phyloP scores from a whole-genome alignment of 345 rosid species.

The Jatropha curcas region DNA sequence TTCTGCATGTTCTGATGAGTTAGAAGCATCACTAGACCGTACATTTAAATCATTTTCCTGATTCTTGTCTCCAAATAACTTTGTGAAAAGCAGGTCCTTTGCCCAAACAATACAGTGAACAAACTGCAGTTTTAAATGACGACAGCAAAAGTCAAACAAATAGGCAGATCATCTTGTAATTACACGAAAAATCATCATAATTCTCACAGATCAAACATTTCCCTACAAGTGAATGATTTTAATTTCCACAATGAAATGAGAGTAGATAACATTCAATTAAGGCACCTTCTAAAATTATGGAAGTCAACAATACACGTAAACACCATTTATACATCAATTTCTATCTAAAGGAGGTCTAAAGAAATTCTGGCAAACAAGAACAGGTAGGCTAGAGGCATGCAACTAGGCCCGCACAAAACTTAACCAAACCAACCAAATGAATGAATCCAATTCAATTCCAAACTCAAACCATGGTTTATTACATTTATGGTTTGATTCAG shows the following conservation, averaged over 20 bases:
- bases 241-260: background rate
- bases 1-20: conserved; percentile 61
- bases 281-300: background rate
- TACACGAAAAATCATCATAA: conserved; percentile 5
- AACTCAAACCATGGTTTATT: too few species aligned
- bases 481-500: too few species aligned
- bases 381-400: background rate
- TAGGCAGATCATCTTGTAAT: background rate
- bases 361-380: conserved; percentile 2
- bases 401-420: too few species aligned
- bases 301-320: background rate
- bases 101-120: conserved; percentile 99
- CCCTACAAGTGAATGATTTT: background rate
- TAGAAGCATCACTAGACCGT: conserved; percentile 63
- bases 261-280: background rate
- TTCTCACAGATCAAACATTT: background rate
- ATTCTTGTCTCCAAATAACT: conserved; percentile 94
- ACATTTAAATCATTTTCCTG: conserved; percentile 96
- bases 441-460: too few species aligned
- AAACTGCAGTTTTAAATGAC: conserved; percentile 57
- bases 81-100: conserved; percentile 92
- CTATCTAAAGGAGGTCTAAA: background rate
- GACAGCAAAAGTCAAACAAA: conserved; percentile 16
- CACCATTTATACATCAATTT: background rate
- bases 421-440: too few species aligned